Conservation (phyloP, 495 filamentous ascomycete species). For the Penicillium taxi region DNA sequence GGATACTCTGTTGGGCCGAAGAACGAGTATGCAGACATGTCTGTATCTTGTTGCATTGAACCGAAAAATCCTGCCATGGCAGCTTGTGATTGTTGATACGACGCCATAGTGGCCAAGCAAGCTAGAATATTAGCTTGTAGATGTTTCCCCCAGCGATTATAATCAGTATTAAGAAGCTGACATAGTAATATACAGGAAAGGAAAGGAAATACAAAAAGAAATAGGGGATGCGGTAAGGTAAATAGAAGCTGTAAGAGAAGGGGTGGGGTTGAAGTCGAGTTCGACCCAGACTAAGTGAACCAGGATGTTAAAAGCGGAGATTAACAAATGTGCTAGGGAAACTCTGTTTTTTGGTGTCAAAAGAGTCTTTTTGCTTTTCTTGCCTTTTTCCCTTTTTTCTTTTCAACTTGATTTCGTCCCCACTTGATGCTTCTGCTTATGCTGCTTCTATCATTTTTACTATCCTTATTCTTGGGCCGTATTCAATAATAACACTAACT, state of each 20-base stretch:
- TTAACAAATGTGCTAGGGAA: too few species aligned
- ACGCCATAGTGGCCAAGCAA: constrained; percentile 29
- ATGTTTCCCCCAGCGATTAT: constrained; percentile 7
- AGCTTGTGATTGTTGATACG: constrained; percentile 28
- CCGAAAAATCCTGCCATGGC: constrained; percentile 26
- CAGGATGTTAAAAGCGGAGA: constrained; percentile 24
- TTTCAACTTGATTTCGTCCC: too few species aligned
- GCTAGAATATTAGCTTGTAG: too few species aligned
- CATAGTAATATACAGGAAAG: too few species aligned
- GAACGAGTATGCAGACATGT: constrained; percentile 29
- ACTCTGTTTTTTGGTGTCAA: too few species aligned
- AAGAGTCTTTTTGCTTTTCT: constrained; percentile 2
- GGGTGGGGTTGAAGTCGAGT: too few species aligned
- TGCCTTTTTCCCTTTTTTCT: not conserved
- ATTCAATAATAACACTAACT: too few species aligned
- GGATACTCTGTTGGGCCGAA: constrained; percentile 33
- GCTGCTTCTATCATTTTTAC: too few species aligned
- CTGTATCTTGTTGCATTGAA: constrained; percentile 22
- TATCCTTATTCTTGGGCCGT: too few species aligned
- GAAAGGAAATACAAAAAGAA: not conserved
- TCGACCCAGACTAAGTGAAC: constrained; percentile 17
- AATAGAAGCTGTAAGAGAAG: too few species aligned
- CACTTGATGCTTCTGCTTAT: too few species aligned
- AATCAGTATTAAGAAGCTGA: constrained; percentile 10
- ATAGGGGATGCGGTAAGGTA: not conserved